A percentile compares a stretch with the other conserved stretches of the same genome.
Conservation (phyloP, 495 filamentous ascomycete species). For the Penicillium coprophilum region DNA sequence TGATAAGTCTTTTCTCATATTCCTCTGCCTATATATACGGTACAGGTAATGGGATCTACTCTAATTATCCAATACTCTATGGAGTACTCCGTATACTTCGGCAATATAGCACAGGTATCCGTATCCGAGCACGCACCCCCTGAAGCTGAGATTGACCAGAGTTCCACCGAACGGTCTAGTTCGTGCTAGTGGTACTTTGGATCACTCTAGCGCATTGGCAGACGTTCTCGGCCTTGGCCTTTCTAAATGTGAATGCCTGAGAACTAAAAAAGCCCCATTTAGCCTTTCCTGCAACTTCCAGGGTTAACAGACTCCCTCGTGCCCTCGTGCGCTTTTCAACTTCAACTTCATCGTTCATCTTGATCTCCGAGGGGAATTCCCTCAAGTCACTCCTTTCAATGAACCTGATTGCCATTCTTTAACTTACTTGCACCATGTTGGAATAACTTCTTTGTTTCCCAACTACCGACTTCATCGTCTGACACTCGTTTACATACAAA, state of each 20-base stretch:
- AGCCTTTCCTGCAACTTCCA: neutral
- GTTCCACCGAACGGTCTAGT: conserved; percentile 34
- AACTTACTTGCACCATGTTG: neutral
- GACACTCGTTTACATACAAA: conserved; percentile 2
- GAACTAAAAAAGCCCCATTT: neutral
- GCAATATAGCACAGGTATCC: too few species aligned
- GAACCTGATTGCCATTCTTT: neutral
- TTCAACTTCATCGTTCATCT: neutral
- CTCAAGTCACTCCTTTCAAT: neutral
- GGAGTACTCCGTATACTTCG: too few species aligned
- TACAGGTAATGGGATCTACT: neutral
- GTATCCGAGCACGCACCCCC: neutral
- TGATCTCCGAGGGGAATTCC: neutral
- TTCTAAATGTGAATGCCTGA: neutral
- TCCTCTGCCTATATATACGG: too few species aligned
- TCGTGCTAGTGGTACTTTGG: conserved; percentile 11
- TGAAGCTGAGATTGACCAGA: conserved; percentile 5
- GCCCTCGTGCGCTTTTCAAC: neutral
- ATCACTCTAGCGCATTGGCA: conserved; percentile 7
- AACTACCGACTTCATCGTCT: neutral
- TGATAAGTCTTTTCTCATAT: neutral
- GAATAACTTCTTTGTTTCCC: conserved; percentile 5
- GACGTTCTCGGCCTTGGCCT: conserved; percentile 10
- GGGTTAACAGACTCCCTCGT: neutral
- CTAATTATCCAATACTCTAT: too few species aligned